Evolutionary conservation across 257 asterid genomes (phyloP), one percentile per base, ranked within the genome.

Genomic region (Ocimum tenuiflorum): DNA sequence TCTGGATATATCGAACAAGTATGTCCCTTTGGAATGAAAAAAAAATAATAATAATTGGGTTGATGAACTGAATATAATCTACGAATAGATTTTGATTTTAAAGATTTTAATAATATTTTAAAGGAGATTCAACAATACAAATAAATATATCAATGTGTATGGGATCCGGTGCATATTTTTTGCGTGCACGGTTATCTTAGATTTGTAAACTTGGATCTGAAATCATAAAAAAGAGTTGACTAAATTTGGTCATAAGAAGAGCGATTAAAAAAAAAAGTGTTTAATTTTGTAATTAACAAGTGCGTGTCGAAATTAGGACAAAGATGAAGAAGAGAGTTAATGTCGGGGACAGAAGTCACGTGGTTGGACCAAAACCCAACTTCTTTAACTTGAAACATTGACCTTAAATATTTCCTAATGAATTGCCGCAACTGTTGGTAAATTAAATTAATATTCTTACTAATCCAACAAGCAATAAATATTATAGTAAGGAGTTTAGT

Each of bases 271-370:
- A 27, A 27, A 1, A 27, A 27, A 27, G 31, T n/a, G n/a, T n/a
- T n/a, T n/a, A 27, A 27, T 27, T 29, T 29, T 12, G 8, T 3
- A 8, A 0, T 43, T 27, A 2, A 35, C 4, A 35, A 18, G 36
- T 29, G 47, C 5, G 12, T 27, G 65, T 53, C 54, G 7, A 42
- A 49, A 48, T 31, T 14, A 29, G 64, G 60, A 35, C 27, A 62
- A 23, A 63, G 10, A 18, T 14, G n/a, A 35, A 57, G 70, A 4
- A 27, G 31, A 60, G 60, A 64, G 71, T 63, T 67, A 67, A 58
- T 68, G 81, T 55, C 43, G 68, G 82, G 74, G 74, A 77, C 95
- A 81, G 17, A 51, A 68, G 85, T 82, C 86, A 80, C 87, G 71
- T 80, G 86, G 79, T 77, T 75, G 58, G 79, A 79, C 83, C 88